A percentile compares a stretch with the other conserved stretches of the same genome.
These are phyloP conservation scores for Boletales sp. DNA, from an alignment of 768 basidiomycete species.

Conservation along the genomic window DNA sequence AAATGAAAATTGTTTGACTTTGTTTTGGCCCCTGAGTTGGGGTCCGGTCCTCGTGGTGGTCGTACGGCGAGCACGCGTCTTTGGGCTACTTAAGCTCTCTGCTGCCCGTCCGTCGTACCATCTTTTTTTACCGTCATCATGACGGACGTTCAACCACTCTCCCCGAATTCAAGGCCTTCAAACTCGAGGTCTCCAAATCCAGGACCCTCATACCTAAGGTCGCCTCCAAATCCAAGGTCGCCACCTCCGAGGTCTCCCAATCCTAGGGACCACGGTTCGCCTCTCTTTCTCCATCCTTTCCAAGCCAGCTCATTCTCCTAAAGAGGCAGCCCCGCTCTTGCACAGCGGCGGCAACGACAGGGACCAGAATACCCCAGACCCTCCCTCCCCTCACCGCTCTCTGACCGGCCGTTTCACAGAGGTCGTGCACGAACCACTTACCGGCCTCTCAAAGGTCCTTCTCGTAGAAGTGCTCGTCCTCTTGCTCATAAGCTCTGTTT, in stretches of 20 bases:
- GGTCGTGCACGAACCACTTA: slow-evolving; percentile 72
- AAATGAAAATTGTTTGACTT: slow-evolving; percentile 10
- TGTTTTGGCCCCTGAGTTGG: slow-evolving; percentile 15
- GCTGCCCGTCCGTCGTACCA: slow-evolving; percentile 2
- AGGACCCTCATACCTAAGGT: no score
- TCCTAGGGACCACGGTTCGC: slow-evolving; percentile 54
- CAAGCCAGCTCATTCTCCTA: slow-evolving; percentile 1
- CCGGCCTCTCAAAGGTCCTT: slow-evolving; percentile 79
- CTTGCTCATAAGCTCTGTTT: slow-evolving; percentile 79
- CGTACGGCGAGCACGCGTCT: slow-evolving; percentile 28
- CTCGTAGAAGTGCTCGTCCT: slow-evolving; percentile 72
- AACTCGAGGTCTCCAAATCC: no score
- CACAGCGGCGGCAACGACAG: slow-evolving; percentile 44
- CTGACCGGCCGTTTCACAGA: slow-evolving; percentile 38
- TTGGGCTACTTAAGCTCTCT: slow-evolving; percentile 26
- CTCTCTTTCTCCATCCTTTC: neutral
- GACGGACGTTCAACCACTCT: slow-evolving; percentile 48
- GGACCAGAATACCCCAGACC: slow-evolving; percentile 30
- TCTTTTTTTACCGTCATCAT: slow-evolving; percentile 36
- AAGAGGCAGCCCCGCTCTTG: slow-evolving; percentile 68
- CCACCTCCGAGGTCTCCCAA: slow-evolving; percentile 4
- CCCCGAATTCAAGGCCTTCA: no score
- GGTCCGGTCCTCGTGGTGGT: slow-evolving; percentile 23
- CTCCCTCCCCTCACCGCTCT: slow-evolving; percentile 36
- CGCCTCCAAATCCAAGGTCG: no score